A percentile compares a stretch with the other conserved stretches of the same genome.
Conservation (phyloP, 495 filamentous ascomycete species). For the Aspergillus egyptiacus region DNA sequence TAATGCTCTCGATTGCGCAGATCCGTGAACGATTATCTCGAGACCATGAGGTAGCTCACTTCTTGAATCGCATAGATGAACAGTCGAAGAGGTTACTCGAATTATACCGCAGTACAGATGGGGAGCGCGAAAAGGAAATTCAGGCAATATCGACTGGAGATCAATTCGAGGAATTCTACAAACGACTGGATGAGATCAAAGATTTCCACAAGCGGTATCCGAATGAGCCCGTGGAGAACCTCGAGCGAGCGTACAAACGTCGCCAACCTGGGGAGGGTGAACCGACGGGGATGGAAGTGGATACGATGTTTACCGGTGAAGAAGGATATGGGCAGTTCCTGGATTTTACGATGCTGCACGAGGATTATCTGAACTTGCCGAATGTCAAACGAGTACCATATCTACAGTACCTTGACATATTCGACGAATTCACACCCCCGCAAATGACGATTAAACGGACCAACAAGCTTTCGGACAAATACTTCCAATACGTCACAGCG, state of each 20-base stretch:
- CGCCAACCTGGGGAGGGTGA: conserved; percentile 63
- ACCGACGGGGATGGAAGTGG: conserved; percentile 56
- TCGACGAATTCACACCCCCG: conserved; percentile 77
- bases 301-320: conserved; percentile 92
- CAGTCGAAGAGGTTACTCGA: conserved; percentile 76
- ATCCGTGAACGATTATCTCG: conserved; percentile 77
- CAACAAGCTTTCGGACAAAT: conserved; percentile 84
- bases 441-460: conserved; percentile 61
- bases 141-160: conserved; percentile 81
- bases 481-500: conserved; percentile 81
- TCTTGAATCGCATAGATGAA: conserved; percentile 76
- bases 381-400: conserved; percentile 78
- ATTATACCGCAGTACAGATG: conserved; percentile 77
- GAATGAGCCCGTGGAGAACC: conserved; percentile 90
- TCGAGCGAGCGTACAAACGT: conserved; percentile 85
- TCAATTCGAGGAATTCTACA: conserved; percentile 87
- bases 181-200: conserved; percentile 71
- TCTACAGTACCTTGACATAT: conserved; percentile 82
- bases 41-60: conserved; percentile 86
- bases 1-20: conserved; percentile 42
- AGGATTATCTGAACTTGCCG: conserved; percentile 83
- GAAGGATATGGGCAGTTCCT: conserved; percentile 87
- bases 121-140: conserved; percentile 66
- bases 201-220: conserved; percentile 86
- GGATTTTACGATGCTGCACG: conserved; percentile 77